Percentiles rank a stretch among this genome's conserved stretches.
Evolutionary conservation across 1,284 basidiomycete species (phyloP).

Genomic region (Tilletia caries): DNA sequence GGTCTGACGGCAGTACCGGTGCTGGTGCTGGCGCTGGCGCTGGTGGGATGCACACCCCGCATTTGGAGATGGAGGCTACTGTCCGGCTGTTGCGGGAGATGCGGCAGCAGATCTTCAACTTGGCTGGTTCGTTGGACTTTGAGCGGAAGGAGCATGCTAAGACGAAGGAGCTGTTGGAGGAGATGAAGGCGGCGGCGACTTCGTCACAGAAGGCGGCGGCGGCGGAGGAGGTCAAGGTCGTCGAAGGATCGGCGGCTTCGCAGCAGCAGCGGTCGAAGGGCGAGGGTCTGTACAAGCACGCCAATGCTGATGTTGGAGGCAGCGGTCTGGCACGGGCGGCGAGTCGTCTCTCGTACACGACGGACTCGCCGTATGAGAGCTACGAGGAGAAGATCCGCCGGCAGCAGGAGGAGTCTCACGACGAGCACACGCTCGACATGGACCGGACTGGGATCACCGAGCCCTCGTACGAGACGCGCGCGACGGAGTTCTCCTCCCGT

Average conservation of each 20-base stretch:
- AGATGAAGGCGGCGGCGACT: neutral
- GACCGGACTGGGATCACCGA: neutral
- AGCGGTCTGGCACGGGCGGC: no score
- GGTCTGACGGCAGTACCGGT: neutral
- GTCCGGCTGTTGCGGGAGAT: conserved; percentile 48
- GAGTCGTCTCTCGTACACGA: no score
- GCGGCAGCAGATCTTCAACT: conserved; percentile 52
- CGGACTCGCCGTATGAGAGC: no score
- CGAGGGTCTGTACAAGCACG: neutral
- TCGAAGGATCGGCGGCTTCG: neutral
- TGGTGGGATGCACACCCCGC: neutral
- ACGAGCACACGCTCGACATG: neutral
- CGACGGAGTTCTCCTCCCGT: neutral
- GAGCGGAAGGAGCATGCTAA: conserved; percentile 45
- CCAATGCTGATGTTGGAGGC: neutral
- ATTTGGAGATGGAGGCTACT: conserved; percentile 24
- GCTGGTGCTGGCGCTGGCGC: neutral
- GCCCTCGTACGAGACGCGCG: neutral
- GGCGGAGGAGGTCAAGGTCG: neutral
- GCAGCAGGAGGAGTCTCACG: neutral
- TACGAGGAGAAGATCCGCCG: no score
- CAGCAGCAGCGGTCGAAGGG: neutral
- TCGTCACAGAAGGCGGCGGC: no score
- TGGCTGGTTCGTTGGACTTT: conserved; percentile 47
- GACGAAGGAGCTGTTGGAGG: conserved; percentile 33